Conservation (phyloP, 1,139 yeast genomes). For the Suhomyces wounanorum region DNA sequence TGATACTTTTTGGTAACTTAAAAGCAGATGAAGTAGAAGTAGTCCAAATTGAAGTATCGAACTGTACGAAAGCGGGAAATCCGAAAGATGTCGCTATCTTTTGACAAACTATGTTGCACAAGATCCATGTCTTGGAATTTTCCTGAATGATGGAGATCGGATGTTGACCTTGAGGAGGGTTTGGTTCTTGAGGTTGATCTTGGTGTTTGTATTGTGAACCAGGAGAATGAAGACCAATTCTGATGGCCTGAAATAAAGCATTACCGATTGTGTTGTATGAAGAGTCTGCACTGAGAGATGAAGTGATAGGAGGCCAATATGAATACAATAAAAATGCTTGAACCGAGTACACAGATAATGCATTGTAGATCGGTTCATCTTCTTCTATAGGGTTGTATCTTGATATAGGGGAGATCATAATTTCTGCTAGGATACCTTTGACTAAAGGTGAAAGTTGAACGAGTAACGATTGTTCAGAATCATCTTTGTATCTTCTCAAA, state of each 20-base stretch:
- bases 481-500: constrained; percentile 57
- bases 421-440: constrained; percentile 78
- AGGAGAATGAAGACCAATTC: constrained; percentile 88
- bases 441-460: constrained; percentile 66
- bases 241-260: constrained; percentile 86
- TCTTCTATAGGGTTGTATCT: constrained; percentile 73
- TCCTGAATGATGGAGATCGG: constrained; percentile 58
- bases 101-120: constrained; percentile 88
- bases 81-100: constrained; percentile 91
- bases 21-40: constrained; percentile 22
- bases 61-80: constrained; percentile 87
- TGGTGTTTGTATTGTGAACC: constrained; percentile 10
- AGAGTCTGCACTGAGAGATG: constrained; percentile 91
- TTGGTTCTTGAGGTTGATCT: constrained; percentile 7
- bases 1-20: constrained; percentile 59
- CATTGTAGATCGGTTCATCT: constrained; percentile 80
- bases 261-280: constrained; percentile 94
- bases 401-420: constrained; percentile 87
- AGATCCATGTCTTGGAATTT: constrained; percentile 88
- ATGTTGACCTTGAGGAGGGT: constrained; percentile 20
- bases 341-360: constrained; percentile 90
- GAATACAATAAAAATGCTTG: constrained; percentile 89
- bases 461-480: constrained; percentile 39
- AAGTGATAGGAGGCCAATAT: constrained; percentile 94
- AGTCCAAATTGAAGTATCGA: constrained; percentile 70